A percentile compares a stretch with the other conserved stretches of the same genome.
These are phyloP conservation scores for Rhodamnia rubescens DNA, from an alignment of 345 rosid species.

Conservation along the genomic window DNA sequence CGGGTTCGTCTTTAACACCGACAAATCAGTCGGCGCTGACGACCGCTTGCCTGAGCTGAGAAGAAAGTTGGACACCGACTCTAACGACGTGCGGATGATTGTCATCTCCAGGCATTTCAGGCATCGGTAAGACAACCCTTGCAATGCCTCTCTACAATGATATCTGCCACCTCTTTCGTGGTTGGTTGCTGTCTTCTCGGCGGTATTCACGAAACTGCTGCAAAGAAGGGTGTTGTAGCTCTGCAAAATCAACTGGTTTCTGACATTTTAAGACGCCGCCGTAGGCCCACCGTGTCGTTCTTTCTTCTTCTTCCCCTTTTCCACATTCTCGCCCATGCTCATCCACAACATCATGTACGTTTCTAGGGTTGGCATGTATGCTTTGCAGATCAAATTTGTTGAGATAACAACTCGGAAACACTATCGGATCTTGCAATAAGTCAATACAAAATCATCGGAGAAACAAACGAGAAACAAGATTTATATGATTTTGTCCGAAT, in stretches of 20 bases:
- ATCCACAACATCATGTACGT: too few relatives aligned
- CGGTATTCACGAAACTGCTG: neutral
- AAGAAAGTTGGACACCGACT: neutral
- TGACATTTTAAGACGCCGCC: neutral
- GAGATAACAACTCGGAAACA: too few relatives aligned
- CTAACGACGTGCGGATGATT: neutral
- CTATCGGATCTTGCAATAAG: too few relatives aligned
- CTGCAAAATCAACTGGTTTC: neutral
- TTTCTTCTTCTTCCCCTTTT: too few relatives aligned
- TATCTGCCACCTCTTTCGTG: neutral
- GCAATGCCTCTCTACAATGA: neutral
- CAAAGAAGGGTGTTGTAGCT: neutral
- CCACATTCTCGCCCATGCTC: too few relatives aligned
- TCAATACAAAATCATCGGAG: too few relatives aligned
- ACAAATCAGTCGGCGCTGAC: neutral
- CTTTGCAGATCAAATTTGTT: too few relatives aligned
- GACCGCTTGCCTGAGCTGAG: neutral
- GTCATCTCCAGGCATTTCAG: neutral
- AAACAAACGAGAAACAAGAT: too few relatives aligned
- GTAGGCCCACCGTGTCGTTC: too few relatives aligned
- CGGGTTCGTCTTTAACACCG: neutral
- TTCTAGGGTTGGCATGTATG: too few relatives aligned
- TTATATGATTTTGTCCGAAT: too few relatives aligned
- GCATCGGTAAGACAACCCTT: neutral
- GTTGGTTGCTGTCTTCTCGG: neutral